phyloP scores from a whole-genome alignment of 1,284 basidiomycete genomes.

The Termitomyces sp. region DNA sequence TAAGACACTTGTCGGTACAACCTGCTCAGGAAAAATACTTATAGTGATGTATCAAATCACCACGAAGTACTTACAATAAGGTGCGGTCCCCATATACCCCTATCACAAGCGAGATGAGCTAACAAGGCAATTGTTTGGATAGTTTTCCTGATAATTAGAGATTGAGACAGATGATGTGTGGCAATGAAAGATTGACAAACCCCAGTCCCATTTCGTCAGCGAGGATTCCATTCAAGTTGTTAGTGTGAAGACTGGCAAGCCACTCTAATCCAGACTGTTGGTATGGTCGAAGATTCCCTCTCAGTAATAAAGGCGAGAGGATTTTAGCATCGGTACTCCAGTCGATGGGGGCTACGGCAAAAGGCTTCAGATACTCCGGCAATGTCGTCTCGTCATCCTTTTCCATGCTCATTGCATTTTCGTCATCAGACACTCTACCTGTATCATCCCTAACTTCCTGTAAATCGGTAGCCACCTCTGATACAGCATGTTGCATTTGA shows the following conservation, averaged over 20 bases:
- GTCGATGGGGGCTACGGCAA: slow-evolving; percentile 62
- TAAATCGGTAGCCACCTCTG: not conserved
- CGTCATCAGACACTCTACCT: not conserved
- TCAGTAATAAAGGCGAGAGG: slow-evolving; percentile 75
- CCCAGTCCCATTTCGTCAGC: slow-evolving; percentile 92
- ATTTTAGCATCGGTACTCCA: slow-evolving; percentile 59
- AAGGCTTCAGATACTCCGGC: slow-evolving; percentile 59
- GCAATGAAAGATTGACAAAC: slow-evolving; percentile 40
- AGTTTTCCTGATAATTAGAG: slow-evolving; percentile 67
- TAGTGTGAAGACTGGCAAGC: slow-evolving; percentile 86
- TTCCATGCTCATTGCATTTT: not conserved
- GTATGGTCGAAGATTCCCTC: slow-evolving; percentile 88
- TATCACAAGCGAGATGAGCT: slow-evolving; percentile 90
- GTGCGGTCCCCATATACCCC: slow-evolving; percentile 96
- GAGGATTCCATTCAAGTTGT: slow-evolving; percentile 88
- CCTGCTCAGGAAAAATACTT: slow-evolving; percentile 32
- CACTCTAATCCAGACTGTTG: slow-evolving; percentile 94
- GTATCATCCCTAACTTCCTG: not conserved
- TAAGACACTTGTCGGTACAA: slow-evolving; percentile 92
- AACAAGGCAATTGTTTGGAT: slow-evolving; percentile 94
- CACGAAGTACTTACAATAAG: slow-evolving; percentile 56
- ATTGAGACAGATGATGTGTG: slow-evolving; percentile 6
- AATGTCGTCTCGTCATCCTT: slow-evolving; percentile 30
- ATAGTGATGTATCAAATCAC: not conserved
- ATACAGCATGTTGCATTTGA: not conserved